phyloP scores from a whole-genome alignment of 1,139 yeast species.

The Komagataea norvegica region DNA sequence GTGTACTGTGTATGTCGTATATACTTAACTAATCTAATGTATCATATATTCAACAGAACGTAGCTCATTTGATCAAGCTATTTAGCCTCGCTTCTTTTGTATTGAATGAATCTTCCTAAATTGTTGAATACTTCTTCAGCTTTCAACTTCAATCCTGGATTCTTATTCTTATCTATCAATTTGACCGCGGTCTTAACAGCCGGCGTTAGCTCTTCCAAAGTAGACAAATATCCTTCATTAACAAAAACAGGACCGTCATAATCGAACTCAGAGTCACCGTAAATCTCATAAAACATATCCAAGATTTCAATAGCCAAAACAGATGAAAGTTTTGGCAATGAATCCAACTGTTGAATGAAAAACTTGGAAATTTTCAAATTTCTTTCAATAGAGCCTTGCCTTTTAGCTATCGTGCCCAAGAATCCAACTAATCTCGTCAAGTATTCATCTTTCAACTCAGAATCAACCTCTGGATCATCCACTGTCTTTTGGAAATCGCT shows the following conservation, averaged over 20 bases:
- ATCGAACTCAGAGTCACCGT: conserved; percentile 64
- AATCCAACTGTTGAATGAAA: conserved; percentile 33
- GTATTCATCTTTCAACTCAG: conserved; percentile 22
- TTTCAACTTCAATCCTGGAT: conserved; percentile 51
- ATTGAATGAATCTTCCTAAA: conserved; percentile 69
- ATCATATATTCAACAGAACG: background rate
- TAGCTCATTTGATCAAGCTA: background rate
- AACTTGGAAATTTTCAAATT: conserved; percentile 46
- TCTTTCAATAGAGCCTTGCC: conserved; percentile 41
- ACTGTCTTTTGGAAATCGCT: conserved; percentile 21
- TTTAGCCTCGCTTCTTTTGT: conserved; percentile 47
- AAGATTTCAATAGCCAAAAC: conserved; percentile 53
- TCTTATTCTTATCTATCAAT: conserved; percentile 61
- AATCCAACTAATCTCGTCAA: conserved; percentile 39
- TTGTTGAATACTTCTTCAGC: conserved; percentile 68
- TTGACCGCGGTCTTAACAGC: conserved; percentile 47
- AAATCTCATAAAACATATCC: conserved; percentile 69
- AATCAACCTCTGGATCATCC: conserved; percentile 14
- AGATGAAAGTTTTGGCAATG: conserved; percentile 25
- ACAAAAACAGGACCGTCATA: conserved; percentile 73
- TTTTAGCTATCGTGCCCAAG: conserved; percentile 50
- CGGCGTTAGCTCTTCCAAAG: conserved; percentile 43
- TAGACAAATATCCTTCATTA: conserved; percentile 41
- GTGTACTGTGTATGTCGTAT: no score
- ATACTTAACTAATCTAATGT: background rate